Base-by-base conservation (phyloP, 2,329 filamentous ascomycete genomes). In the Magnaporthiopsis poae region DNA sequence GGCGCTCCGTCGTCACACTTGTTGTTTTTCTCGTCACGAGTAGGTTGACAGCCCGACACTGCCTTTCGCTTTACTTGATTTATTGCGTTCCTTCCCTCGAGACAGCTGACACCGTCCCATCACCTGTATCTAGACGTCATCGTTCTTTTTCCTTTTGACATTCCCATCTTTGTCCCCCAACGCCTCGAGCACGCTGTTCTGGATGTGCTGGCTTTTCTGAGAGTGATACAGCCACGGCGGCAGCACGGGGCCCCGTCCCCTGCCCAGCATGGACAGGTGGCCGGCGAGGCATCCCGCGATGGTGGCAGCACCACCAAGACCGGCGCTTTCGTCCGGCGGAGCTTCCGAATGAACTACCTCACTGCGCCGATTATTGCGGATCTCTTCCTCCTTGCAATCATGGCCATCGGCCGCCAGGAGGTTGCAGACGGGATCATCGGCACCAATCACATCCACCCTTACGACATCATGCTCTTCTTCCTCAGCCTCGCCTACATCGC, bases 401-500 rank as follows among this genome's bases (percentile, higher is more conserved):
- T 81, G 29, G 88, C 88, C 7, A 91, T 91, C 71, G 88, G 88
- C 1, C 77, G 82, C 29, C 70, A 82, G 66, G 89, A 91, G 75
- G 87, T 91, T 0, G 79, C 83, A n/a, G 88, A 85, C 71, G 89
- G 89, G 1, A 90, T 86, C 0, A 75, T 89, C 9, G 88, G 88
- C 0, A 80, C 86, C 1, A 78, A 89, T 71, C 80, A 86, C 71
- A 91, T 92, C 70, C 80, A 80, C 2, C 89, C 89, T 0, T 82
- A 90, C 70, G 88, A 91, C 68, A 90, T 91, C 68, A 90, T 91
- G 87, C 77, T 81, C 21, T 91, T 91, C 76, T 91, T 92, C 77
- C 79, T 91, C 61, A 89, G 88, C 0, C 74, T 90, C 61, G 89
- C 89, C 2, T 92, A 91, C 71, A 90, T 91, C 68, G 89, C 89